phyloP scores from a whole-genome alignment of 2,329 filamentous ascomycete species.

The Orbilia blumenaviensis region DNA sequence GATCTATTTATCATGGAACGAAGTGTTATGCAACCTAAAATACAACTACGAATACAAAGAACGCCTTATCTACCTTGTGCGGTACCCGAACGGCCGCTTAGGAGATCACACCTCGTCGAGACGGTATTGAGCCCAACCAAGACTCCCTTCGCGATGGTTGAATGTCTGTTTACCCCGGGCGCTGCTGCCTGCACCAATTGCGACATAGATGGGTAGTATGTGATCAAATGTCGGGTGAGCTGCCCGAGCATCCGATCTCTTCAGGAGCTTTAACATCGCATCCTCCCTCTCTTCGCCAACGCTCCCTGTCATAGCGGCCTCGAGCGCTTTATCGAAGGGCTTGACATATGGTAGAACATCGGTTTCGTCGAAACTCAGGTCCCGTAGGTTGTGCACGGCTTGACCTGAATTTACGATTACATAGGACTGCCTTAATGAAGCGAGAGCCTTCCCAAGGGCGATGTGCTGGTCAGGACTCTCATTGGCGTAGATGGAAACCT shows the following conservation, averaged over 20 bases:
- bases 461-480: conserved; percentile 74
- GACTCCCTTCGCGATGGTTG: conserved; percentile 65
- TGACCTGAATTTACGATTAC: conserved; percentile 77
- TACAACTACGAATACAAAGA: not conserved
- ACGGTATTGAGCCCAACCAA: conserved; percentile 68
- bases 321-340: conserved; percentile 74
- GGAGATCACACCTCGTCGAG: conserved; percentile 23
- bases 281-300: conserved; percentile 62
- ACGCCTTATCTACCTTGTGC: not conserved
- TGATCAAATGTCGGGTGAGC: conserved; percentile 74
- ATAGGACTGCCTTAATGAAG: conserved; percentile 73
- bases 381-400: conserved; percentile 75
- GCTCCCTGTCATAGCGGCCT: conserved; percentile 68
- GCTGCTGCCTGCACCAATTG: conserved; percentile 67
- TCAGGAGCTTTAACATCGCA: conserved; percentile 64
- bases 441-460: conserved; percentile 72
- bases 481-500: conserved; percentile 74
- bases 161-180: conserved; percentile 63
- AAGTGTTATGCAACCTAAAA: not conserved
- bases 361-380: conserved; percentile 63
- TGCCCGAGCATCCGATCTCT: conserved; percentile 67
- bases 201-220: conserved; percentile 69
- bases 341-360: conserved; percentile 68
- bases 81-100: not conserved
- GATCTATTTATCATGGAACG: not conserved